Base-by-base conservation (phyloP, 208 protist species). In the Sergeia podlipaevii region DNA sequence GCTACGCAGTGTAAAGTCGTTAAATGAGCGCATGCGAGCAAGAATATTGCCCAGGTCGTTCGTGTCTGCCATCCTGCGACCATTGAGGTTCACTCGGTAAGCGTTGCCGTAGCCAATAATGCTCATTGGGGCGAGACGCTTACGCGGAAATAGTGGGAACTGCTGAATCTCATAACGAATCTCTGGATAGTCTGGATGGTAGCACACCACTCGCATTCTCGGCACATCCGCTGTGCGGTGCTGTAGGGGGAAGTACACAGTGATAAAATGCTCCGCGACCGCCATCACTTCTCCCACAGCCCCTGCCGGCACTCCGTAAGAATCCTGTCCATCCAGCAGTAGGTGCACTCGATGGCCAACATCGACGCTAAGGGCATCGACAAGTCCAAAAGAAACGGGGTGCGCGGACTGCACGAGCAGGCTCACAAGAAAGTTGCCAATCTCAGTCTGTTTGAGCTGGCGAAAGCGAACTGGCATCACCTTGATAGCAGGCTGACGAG, bases 21-120 rank as follows among this genome's bases (percentile, higher is more conserved):
- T 55, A 37, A 89, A 90, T 48, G 42, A 56, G 38, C 82, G 78
- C 82, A 92, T 88, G 34, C 62, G 67, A n/a, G 88, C 75, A 28
- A 95, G 75, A 8, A 95, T 43, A 55, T 90, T 92, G 45, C 88
- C 88, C 2, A 95, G 49, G 60, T 95, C 85, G 70, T 95, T 95
- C 24, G 88, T 95, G 62, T 95, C 85, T 0, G 85, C 77, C 57
- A 95, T 69, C 51, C 79, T 73, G 7, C 79, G 82, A 24, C 84
- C 70, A 61, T 95, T 82, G 60, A 95, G 44, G 59, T 83, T 66
- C 23, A 91, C 68, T 43, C 76, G 56, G 54, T 77, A 91, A 13
- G 68, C 51, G 56, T 86, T 36, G 8, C 60, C 65, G 47, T 78
- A 87, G 28, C 45, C 41, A 0, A 85, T 21, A 3, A 95, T 74